Evolutionary conservation across 352 stramenopile genomes (phyloP).

Genomic region (Phytophthora idaei): DNA sequence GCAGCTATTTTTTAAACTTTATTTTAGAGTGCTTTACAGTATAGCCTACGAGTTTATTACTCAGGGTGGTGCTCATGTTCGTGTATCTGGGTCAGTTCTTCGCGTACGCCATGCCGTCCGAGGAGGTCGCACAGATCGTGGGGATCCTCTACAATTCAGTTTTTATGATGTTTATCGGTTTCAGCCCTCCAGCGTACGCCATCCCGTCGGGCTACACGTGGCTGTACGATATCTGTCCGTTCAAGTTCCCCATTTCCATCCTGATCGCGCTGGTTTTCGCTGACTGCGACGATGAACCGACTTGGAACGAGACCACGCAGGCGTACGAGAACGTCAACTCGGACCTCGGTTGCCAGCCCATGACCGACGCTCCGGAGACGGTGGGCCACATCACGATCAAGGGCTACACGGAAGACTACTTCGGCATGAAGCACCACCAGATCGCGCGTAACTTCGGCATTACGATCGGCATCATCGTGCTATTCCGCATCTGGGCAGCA

Average conservation of each 20-base stretch:
- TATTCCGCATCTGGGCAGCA: background rate
- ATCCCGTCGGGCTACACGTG: slow-evolving; percentile 7
- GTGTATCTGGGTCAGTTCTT: slow-evolving; percentile 37
- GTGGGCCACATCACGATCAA: slow-evolving; percentile 19
- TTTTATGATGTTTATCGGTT: slow-evolving; percentile 35
- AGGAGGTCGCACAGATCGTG: slow-evolving; percentile 19
- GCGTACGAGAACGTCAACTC: slow-evolving; percentile 14
- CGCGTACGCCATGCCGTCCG: slow-evolving; percentile 7
- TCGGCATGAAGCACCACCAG: slow-evolving; percentile 19
- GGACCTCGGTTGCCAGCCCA: slow-evolving; percentile 17
- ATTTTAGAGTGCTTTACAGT: no score
- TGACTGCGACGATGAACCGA: slow-evolving; percentile 7
- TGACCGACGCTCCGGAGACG: slow-evolving; percentile 10
- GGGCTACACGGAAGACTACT: background rate
- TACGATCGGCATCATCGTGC: slow-evolving; percentile 11
- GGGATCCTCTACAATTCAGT: slow-evolving; percentile 33
- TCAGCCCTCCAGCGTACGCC: slow-evolving; percentile 8
- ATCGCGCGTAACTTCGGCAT: slow-evolving; percentile 24
- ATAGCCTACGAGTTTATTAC: no score
- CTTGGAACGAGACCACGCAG: slow-evolving; percentile 10
- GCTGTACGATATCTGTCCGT: slow-evolving; percentile 23
- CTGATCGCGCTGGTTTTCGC: slow-evolving; percentile 24
- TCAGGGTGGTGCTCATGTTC: slow-evolving; percentile 33
- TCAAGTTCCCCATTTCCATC: slow-evolving; percentile 29
- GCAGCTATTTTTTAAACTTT: no score